Base-by-base conservation (phyloP, 1,139 yeast genomes). In the Protomyces macrosporus region DNA sequence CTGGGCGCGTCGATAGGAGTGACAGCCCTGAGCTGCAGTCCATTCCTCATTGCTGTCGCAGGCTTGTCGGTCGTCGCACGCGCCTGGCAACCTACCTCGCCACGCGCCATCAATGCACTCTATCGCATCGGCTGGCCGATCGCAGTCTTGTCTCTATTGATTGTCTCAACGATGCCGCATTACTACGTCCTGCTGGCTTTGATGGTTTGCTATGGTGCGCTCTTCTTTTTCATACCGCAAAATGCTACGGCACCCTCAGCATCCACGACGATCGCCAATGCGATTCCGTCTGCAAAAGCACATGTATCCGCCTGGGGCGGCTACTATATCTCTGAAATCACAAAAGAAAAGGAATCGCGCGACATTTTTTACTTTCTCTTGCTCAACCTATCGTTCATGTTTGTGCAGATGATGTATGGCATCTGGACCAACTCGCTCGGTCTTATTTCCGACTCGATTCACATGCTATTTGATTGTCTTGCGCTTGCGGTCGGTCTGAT, bases 341-440 rank as follows among this genome's bases (percentile, higher is more conserved):
- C 52, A 34, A 53, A 53, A 30, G 56, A 53, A 6, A 58, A 58
- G 32, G 62, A 58, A 35, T 58, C 62, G 7, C 55, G 62, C 23
- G 62, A 58, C 37, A 95, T 95, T 45, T 91, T 93, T 74, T 87
- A 89, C 67, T 95, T 93, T 71, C 76, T 95, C 59, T 74, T 93
- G 66, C 79, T 95, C 66, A 95, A 95, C 75, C 84, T 95, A 32
- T 82, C 93, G 1, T 95, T 93, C 75, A 95, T 95, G 99, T 83
- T 95, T 71, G 86, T 95, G 53, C 98, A 95, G 75, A 80, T 93
- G 68, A 77, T 91, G 14, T 95, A 95, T 73, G 91, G 98, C 0
- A 87, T 95, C 75, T 80, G 96, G 68, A 90, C 98, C 0, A 91
- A 89, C 72, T 91, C 98, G 0, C 77, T 95, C 50, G 98, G 98